Conservation (phyloP, 192 early-diverging fungal species). For the Backusella morwellensis region DNA sequence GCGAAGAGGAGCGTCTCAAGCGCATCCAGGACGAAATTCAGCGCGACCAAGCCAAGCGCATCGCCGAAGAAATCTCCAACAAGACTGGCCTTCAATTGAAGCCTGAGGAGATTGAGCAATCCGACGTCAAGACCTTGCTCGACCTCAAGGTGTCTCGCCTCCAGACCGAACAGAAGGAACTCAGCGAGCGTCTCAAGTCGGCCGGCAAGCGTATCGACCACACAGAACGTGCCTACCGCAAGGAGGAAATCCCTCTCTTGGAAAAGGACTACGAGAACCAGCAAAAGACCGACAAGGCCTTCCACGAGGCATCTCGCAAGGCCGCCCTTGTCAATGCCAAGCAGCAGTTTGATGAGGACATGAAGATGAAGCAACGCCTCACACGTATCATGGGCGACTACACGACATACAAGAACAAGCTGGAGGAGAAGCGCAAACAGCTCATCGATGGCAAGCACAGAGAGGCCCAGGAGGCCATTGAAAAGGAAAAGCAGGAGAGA, state of each 20-base stretch:
- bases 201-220: slow-evolving; percentile 85
- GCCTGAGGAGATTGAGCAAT: slow-evolving; percentile 72
- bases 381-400: slow-evolving; percentile 83
- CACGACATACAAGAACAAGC: slow-evolving; percentile 54
- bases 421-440: slow-evolving; percentile 58
- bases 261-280: slow-evolving; percentile 90
- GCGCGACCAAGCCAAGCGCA: slow-evolving; percentile 77
- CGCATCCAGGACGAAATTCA: slow-evolving; percentile 80
- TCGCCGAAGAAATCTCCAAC: slow-evolving; percentile 61
- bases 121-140: slow-evolving; percentile 78
- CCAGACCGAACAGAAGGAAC: slow-evolving; percentile 87
- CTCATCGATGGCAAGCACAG: slow-evolving; percentile 52
- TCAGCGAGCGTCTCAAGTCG: slow-evolving; percentile 70
- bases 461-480: slow-evolving; percentile 61
- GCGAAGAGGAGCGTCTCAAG: slow-evolving; percentile 78
- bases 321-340: slow-evolving; percentile 64
- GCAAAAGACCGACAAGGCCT: slow-evolving; percentile 77
- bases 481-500: slow-evolving; percentile 69
- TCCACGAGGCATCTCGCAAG: slow-evolving; percentile 72
- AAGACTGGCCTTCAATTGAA: slow-evolving; percentile 39
- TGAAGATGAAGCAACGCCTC: slow-evolving; percentile 79
- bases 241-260: slow-evolving; percentile 87
- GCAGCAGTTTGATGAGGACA: slow-evolving; percentile 66
- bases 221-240: slow-evolving; percentile 89
- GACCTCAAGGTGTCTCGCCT: slow-evolving; percentile 87